A percentile compares a stretch with the other conserved stretches of the same genome.
phyloP scores from a whole-genome alignment of 768 basidiomycete genomes.

The Naematelia encephala region DNA sequence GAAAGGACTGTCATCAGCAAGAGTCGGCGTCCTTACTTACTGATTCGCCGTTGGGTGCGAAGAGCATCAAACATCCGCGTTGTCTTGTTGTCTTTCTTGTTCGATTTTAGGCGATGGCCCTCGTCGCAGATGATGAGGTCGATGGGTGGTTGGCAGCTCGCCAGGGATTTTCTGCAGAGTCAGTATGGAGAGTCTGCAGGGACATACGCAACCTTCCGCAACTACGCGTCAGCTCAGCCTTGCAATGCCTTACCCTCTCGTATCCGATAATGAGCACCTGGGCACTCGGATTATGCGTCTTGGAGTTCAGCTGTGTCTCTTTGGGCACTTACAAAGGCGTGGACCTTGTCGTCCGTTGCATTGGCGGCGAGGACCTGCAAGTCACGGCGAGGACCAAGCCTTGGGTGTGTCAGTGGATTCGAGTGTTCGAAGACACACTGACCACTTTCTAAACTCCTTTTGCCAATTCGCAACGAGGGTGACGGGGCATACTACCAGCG shows the following conservation, averaged over 20 bases:
- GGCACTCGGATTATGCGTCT: conserved; percentile 35
- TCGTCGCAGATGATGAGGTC: conserved; percentile 95
- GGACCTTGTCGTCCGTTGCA: conserved; percentile 58
- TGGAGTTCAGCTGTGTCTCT: too few species aligned
- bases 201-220: conserved; percentile 74
- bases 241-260: conserved; percentile 66
- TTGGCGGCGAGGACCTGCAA: conserved; percentile 63
- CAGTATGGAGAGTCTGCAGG: conserved; percentile 4
- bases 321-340: conserved; percentile 68
- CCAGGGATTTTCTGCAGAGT: conserved; percentile 45
- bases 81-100: conserved; percentile 68
- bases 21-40: conserved; percentile 22
- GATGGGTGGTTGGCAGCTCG: conserved; percentile 65
- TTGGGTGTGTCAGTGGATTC: too few species aligned
- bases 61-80: conserved; percentile 78
- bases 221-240: conserved; percentile 30
- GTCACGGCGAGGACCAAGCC: conserved; percentile 51
- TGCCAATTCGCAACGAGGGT: conserved; percentile 92
- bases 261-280: conserved; percentile 93
- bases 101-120: conserved; percentile 89
- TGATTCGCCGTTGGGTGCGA: conserved; percentile 71
- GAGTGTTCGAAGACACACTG: conserved; percentile 44
- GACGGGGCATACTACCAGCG: conserved; percentile 89
- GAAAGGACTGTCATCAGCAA: conserved; percentile 60
- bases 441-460: conserved; percentile 94